Evolutionary conservation across 306 rosid species (phyloP), one percentile per base, ranked within the genome.

Genomic region (Comarum palustre): DNA sequence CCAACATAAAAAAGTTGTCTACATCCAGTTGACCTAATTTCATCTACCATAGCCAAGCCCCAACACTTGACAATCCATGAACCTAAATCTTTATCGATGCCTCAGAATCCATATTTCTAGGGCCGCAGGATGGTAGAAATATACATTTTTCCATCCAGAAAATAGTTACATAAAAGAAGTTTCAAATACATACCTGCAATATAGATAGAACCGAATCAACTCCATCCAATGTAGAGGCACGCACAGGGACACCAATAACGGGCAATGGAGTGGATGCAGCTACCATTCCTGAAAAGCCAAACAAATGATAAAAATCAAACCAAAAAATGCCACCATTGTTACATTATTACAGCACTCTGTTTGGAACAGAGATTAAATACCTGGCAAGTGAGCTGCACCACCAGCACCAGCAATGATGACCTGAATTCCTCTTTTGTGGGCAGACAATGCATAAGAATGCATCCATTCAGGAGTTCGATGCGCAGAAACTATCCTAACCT

Each of bases 351-450:
- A 68, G 46, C 22, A 54, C 11, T 31, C 19, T 68, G 68, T 58
- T 69, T 25, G 29, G 2, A 76, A 32, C 66, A 80, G 10, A 51
- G 50, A 58, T 71, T 8, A 63, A 66, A 51, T 31, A 60, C 97
- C 94, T 65, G 96, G 98, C 84, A 89, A 88, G 86, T 94, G 96
- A 50, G 97, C 95, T 69, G 99, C 96, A 27, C 90, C 97, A 62
- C 97, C 98, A 54, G 95, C 96, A 73, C 99, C 97, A 70, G 95
- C 99, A 87, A 94, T 94, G 75, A 94, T 89, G 82, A 89, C 84
- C 76, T 84, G 74, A 76, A 89, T 83, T 78, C 97, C 99, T 81
- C 87, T 86, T 38, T 80, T 84, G 15, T 45, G 82, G 71, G 97
- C 95, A 77, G 87, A 80, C 8, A 63, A 71, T 39, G 99, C 97